Evolutionary conservation across 495 filamentous ascomycete species (phyloP).

Genomic region (Xylaria nigripes): DNA sequence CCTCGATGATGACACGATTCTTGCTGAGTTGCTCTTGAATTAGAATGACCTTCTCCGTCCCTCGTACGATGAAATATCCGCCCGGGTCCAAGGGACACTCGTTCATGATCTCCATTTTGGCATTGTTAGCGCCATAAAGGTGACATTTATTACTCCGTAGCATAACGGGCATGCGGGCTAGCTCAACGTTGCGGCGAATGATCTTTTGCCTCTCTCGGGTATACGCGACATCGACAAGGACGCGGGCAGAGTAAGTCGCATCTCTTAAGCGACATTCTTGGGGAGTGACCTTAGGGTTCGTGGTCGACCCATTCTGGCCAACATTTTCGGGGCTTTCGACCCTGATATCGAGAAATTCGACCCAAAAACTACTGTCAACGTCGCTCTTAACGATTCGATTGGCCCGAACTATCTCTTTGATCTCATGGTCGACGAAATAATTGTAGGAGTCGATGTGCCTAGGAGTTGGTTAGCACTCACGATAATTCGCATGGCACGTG

Average conservation of each 20-base stretch:
- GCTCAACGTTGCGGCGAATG: constrained; percentile 58
- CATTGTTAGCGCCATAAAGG: constrained; percentile 67
- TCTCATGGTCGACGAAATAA: constrained; percentile 87
- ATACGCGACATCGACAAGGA: constrained; percentile 83
- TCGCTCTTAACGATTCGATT: constrained; percentile 81
- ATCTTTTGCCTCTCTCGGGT: constrained; percentile 65
- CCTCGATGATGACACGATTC: constrained; percentile 95
- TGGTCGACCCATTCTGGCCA: constrained; percentile 56
- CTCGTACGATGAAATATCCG: constrained; percentile 85
- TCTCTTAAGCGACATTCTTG: constrained; percentile 94
- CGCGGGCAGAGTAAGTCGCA: constrained; percentile 88
- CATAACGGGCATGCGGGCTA: constrained; percentile 94
- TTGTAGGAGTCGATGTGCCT: constrained; percentile 97
- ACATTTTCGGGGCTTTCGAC: constrained; percentile 69
- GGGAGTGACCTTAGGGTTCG: constrained; percentile 62
- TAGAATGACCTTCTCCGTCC: constrained; percentile 92
- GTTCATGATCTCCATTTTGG: constrained; percentile 76
- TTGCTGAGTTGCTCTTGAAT: constrained; percentile 98
- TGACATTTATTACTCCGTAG: constrained; percentile 89
- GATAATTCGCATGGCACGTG: not conserved
- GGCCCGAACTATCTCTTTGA: constrained; percentile 90
- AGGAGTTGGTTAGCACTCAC: constrained; percentile 16
- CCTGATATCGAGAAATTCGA: constrained; percentile 84
- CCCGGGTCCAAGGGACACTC: constrained; percentile 95
- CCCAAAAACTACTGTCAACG: constrained; percentile 75